A percentile compares a stretch with the other conserved stretches of the same genome.
These are phyloP conservation scores for Teunomyces pallodes DNA, from an alignment of 805 yeast genomes.

Conservation along the genomic window DNA sequence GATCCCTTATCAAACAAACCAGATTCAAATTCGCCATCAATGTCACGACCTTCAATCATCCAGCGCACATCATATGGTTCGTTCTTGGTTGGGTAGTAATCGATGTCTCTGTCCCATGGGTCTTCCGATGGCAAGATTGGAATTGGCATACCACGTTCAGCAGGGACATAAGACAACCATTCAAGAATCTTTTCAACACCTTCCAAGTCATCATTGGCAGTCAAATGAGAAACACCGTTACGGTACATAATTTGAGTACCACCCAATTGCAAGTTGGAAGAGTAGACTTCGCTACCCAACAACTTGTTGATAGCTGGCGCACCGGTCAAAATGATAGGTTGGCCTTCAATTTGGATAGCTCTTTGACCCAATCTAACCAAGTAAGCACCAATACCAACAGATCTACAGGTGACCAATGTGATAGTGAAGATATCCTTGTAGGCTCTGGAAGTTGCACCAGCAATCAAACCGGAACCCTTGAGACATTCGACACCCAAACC, in stretches of 20 bases:
- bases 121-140: slow-evolving; percentile 84
- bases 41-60: slow-evolving; percentile 82
- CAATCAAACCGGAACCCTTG: slow-evolving; percentile 96
- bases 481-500: slow-evolving; percentile 98
- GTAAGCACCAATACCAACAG: slow-evolving; percentile 99
- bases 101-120: slow-evolving; percentile 91
- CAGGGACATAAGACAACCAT: slow-evolving; percentile 95
- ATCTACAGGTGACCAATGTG: slow-evolving; percentile 98
- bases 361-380: slow-evolving; percentile 97
- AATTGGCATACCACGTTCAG: slow-evolving; percentile 82
- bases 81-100: slow-evolving; percentile 66
- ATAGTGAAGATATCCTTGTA: slow-evolving; percentile 96
- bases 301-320: slow-evolving; percentile 98
- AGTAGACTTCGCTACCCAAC: slow-evolving; percentile 94
- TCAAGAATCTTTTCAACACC: slow-evolving; percentile 93
- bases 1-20: slow-evolving; percentile 93
- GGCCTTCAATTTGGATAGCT: slow-evolving; percentile 98
- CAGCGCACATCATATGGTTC: slow-evolving; percentile 89
- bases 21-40: slow-evolving; percentile 63
- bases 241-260: slow-evolving; percentile 99
- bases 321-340: slow-evolving; percentile 97
- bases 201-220: slow-evolving; percentile 94
- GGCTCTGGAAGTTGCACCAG: slow-evolving; percentile 97
- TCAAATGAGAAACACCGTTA: slow-evolving; percentile 97
- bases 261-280: slow-evolving; percentile 96